Evolutionary conservation across 2,329 filamentous ascomycete genomes (phyloP), one percentile per base, ranked within the genome.

Genomic region (Biscogniauxia marginata): DNA sequence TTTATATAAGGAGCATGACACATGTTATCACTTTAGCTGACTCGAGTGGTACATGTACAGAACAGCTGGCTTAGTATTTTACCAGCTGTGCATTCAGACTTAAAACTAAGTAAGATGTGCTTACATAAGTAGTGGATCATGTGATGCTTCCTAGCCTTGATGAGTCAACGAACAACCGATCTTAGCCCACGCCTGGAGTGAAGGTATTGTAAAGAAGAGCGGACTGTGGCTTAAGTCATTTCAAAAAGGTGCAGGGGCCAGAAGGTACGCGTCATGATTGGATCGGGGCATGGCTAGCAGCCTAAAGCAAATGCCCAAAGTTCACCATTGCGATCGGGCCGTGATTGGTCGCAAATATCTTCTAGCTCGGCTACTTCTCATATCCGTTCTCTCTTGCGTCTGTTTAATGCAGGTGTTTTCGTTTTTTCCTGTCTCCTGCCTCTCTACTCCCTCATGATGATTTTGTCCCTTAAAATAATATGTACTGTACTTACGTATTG

Each of bases 301-400:
- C n/a, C 60, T 51, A 57, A 60, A 62, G 30, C 30, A 39, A 39
- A 39, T n/a, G 21, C n/a, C 60, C 49, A 57, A 60, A 62, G 60
- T 56, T 65, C 54, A 57, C 53, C 60, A 66, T 70, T n/a, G 67
- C 67, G 67, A 62, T 70, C 67, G 34, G 50, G 18, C 56, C 63
- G 24, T 70, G 64, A 69, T 70, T 70, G 67, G 67, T 51, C 58
- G 46, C 47, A n/a, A 46, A 11, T 50, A 48, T 61, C 58, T 57
- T 52, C 57, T 54, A 56, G 64, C 65, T 62, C 58, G 65, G 60
- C 65, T 64, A 39, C 9, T 39, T 39, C 30, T 39, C 30, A 39
- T 59, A 57, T 55, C 55, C 55, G 56, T 54, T 56, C 58, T 58
- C 48, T 52, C 48, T 55, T 3, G n/a, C n/a, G n/a, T n/a, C n/a